These are phyloP conservation scores for Phytophthora tentaculata DNA, from an alignment of 352 stramenopile genomes.

Conservation along the genomic window DNA sequence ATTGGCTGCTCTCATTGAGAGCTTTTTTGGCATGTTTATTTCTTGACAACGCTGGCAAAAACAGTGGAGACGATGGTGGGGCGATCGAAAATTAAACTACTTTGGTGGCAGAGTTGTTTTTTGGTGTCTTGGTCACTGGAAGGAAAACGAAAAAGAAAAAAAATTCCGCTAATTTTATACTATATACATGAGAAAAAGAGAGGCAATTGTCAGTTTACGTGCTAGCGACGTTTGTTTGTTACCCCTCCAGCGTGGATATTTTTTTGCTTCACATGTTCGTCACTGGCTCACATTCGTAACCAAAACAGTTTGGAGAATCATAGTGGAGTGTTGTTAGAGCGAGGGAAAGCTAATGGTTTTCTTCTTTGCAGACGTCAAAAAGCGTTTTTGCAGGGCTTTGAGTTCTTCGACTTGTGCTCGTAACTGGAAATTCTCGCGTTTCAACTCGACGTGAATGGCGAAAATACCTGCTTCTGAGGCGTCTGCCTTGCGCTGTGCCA, in stretches of 20 bases:
- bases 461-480: conserved; percentile 45
- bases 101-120: neutral
- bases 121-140: no score
- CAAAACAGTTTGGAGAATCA: no score
- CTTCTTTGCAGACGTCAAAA: conserved; percentile 76
- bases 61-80: neutral
- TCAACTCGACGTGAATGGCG: conserved; percentile 75
- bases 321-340: conserved; percentile 43
- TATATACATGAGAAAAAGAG: no score
- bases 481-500: conserved; percentile 32
- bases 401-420: conserved; percentile 73
- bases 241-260: no score
- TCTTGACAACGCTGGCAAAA: neutral
- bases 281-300: no score
- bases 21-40: neutral
- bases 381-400: conserved; percentile 69
- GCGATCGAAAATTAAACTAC: neutral
- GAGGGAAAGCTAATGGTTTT: conserved; percentile 73
- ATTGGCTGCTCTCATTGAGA: no score
- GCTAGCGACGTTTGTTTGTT: neutral
- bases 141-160: no score
- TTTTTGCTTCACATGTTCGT: no score
- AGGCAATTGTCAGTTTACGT: neutral
- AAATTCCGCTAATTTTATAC: no score
- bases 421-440: conserved; percentile 76